Evolutionary conservation across 345 rosid genomes (phyloP), one percentile per base, ranked within the genome.

Genomic region (Clausena lansium): DNA sequence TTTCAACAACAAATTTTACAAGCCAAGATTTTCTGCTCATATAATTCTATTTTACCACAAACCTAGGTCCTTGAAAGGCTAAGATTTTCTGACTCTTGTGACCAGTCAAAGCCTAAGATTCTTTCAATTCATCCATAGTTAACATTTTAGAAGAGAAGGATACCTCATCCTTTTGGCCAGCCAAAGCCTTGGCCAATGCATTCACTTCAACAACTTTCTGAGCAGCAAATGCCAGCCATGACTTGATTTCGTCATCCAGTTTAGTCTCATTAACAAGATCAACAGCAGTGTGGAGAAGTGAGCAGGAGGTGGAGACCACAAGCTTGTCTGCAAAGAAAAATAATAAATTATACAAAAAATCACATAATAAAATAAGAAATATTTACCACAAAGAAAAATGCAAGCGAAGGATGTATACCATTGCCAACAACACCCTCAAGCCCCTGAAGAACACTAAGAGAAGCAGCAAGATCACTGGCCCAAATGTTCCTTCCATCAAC

Each of bases 401-500:
- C 62, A 63, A 47, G 67, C 15, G 59, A 64, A 76, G 58, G 67
- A 32, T 36, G 7, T 25, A 39, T 81, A 93, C 98, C 99, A 87
- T 96, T 94, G 84, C 98, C 98, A 28, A 90, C 97, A 76, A 92
- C 76, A 39, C 93, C 86, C 84, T 90, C 97, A 78, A 95, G 92
- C 50, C 80, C 80, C 73, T 76, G 69, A 77, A 94, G 84, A 75
- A 87, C 84, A 75, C 75, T 79, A 41, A 94, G 89, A 79, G 98
- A 96, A 63, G 92, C 84, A 85, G 96, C 89, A 63, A 93, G 99
- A 80, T 95, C 97, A 81, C 94, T 94, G 73, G 98, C 98, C 99
- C 99, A 95, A 79, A 95, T 92, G 89, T 95, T 95, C 88, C 99
- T 91, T 79, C 99, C 99, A 65, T 95, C 99, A 77, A 93, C 98